Base-by-base conservation (phyloP, 1,284 basidiomycete genomes). In the Apiotrichum sp. region DNA sequence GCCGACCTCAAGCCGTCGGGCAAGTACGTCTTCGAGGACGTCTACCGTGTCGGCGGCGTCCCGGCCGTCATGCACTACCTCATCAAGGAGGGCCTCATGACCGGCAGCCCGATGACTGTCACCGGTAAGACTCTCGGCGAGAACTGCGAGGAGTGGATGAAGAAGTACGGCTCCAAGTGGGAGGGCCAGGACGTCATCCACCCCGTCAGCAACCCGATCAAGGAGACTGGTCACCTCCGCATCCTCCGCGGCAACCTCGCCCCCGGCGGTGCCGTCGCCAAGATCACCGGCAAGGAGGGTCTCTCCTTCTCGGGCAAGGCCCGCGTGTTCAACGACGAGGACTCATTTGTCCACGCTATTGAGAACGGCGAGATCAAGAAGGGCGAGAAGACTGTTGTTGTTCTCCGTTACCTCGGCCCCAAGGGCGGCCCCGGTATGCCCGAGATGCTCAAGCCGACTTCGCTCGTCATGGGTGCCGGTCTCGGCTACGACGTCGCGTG, bases 261-360 rank as follows among this genome's bases (percentile, higher is more conserved):
- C 1, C 93, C 93, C 4, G 91, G 84, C 43, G 87, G 88, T 6
- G 89, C 93, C 39, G 93, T 98, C 10, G 89, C 92, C 50, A 98
- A 98, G 78, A 81, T 98, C 62, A 98, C 95, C 9, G 93, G 95
- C 29, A 96, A 97, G 76, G 95, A 98, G 77, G 95, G 95, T 4
- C 75, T 86, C 48, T 80, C 79, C 40, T 98, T 98, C 71, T 65
- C 64, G 33, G 73, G 77, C 47, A 78, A 78, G 65, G 79, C 76
- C 43, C 72, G 78, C 34, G 78, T 78, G 3, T 81, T 80, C 58
- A 80, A 71, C 64, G 89, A 87, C 59, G 83, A 93, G 66, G 84
- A 86, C 32, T 83, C 82, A 57, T 92, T 98, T 71, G 89, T 91
- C 68, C 82, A 86, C 51, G 85, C 90, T 8, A 83, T 98, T 43